Percentiles rank a stretch among this genome's conserved stretches.
These are phyloP conservation scores for Pyricularia sp. DNA, from an alignment of 2,329 filamentous ascomycete genomes.

Conservation along the genomic window DNA sequence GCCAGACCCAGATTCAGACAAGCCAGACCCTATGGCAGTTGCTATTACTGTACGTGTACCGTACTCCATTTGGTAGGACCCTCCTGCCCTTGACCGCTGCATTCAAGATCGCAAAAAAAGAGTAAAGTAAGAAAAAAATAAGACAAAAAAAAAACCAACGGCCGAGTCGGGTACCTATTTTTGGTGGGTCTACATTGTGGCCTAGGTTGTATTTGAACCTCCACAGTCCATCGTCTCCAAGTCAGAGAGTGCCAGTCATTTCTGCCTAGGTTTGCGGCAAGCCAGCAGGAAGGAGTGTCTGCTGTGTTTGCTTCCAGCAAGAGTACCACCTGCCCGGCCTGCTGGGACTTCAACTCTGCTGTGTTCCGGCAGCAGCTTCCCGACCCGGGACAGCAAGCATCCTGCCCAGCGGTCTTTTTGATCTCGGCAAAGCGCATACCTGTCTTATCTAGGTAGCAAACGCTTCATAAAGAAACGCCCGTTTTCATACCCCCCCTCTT, in stretches of 20 bases:
- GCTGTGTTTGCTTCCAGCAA: neutral
- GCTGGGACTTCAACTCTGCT: neutral
- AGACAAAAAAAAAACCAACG: no score
- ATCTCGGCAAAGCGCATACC: neutral
- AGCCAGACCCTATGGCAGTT: neutral
- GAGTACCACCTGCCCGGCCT: neutral
- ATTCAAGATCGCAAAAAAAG: neutral
- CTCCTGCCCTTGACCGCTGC: neutral
- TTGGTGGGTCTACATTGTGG: neutral
- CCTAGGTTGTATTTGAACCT: neutral
- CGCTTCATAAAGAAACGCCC: neutral
- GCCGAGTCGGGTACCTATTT: neutral
- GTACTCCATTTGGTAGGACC: neutral
- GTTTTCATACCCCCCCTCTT: neutral
- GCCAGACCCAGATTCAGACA: neutral
- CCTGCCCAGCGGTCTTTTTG: neutral
- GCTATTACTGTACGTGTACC: neutral
- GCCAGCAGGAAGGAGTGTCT: neutral
- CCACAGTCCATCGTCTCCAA: neutral
- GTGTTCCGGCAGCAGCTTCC: neutral
- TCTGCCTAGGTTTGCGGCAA: neutral
- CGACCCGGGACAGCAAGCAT: neutral
- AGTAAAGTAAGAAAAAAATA: no score
- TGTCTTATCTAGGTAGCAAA: neutral
- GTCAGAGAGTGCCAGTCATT: neutral